These are phyloP conservation scores for Letharia columbiana DNA, from an alignment of 495 filamentous ascomycete species.

Conservation along the genomic window DNA sequence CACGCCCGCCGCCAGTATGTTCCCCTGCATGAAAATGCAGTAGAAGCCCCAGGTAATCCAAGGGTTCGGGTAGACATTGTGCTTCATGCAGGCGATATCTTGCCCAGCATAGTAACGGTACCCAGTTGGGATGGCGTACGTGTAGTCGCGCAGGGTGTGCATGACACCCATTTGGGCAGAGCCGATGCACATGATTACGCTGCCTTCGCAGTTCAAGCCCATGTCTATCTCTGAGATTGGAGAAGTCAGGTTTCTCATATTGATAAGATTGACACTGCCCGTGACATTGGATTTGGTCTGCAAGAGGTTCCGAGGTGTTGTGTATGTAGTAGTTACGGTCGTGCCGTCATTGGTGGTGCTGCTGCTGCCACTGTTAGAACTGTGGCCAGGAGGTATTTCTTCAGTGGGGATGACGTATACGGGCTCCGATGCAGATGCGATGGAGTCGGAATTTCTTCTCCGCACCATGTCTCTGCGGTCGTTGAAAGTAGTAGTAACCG, in stretches of 20 bases:
- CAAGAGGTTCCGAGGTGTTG: not conserved
- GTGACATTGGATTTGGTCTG: not conserved
- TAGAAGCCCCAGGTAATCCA: not conserved
- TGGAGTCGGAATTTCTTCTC: too few species aligned
- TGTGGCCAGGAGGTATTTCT: too few species aligned
- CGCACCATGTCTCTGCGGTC: too few species aligned
- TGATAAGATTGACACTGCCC: not conserved
- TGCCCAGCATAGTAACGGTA: constrained; percentile 5
- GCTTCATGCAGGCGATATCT: constrained; percentile 6
- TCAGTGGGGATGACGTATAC: too few species aligned
- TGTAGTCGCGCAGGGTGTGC: constrained; percentile 10
- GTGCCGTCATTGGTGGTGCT: not conserved
- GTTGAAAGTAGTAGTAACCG: too few species aligned
- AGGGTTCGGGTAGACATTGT: not conserved
- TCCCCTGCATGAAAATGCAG: constrained; percentile 13
- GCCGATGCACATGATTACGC: not conserved
- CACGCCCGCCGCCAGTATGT: constrained; percentile 1
- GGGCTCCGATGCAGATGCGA: too few species aligned
- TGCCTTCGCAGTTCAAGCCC: constrained; percentile 7
- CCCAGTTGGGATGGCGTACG: not conserved
- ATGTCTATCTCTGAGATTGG: not conserved
- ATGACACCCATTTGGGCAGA: not conserved
- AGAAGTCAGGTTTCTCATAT: not conserved
- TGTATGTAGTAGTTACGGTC: not conserved
- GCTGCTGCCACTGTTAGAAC: not conserved